Evolutionary conservation across 306 rosid genomes (phyloP), one percentile per base, ranked within the genome.

Genomic region (Cajanus cajan): DNA sequence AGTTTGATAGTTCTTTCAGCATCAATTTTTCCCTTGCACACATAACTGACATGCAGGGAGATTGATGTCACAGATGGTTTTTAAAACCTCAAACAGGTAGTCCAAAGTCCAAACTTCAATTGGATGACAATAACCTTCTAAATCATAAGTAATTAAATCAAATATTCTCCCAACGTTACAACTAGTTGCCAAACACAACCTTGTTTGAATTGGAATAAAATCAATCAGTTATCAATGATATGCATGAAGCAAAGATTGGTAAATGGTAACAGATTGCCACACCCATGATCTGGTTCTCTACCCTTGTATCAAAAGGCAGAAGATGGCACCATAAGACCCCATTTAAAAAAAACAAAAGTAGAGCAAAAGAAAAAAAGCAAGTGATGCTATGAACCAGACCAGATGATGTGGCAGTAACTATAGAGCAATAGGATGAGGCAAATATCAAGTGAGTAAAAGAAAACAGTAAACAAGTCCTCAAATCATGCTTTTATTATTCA

Each of bases 101-200:
- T 33, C 21, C 40, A 59, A 12, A 57, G 7, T 34, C 33, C 50
- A 62, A 72, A 64, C 52, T 41, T 55, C 11, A 39, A 10, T 24
- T 39, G 39, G 47, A 44, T 40, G 14, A 54, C n/a, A n/a, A 2
- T 44, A 25, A 28, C 43, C 34, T 80, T 44, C 36, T 41, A 16
- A 73, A 80, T 65, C 71, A 24, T 18, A 45, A 11, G 45, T 31
- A 66, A 71, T n/a, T n/a, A n/a, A n/a, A n/a, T n/a, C n/a, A n/a
- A n/a, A n/a, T n/a, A n/a, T n/a, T n/a, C n/a, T n/a, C n/a, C n/a
- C n/a, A n/a, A n/a, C n/a, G n/a, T n/a, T n/a, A n/a, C n/a, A n/a
- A n/a, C n/a, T n/a, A n/a, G n/a, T 24, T 37, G 18, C 57, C 2
- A 57, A 61, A 39, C 4, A 3, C 15, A 48, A 4, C 12, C 21